These are phyloP conservation scores for Marasmius sp. DNA, from an alignment of 1,284 basidiomycete species.

Conservation along the genomic window DNA sequence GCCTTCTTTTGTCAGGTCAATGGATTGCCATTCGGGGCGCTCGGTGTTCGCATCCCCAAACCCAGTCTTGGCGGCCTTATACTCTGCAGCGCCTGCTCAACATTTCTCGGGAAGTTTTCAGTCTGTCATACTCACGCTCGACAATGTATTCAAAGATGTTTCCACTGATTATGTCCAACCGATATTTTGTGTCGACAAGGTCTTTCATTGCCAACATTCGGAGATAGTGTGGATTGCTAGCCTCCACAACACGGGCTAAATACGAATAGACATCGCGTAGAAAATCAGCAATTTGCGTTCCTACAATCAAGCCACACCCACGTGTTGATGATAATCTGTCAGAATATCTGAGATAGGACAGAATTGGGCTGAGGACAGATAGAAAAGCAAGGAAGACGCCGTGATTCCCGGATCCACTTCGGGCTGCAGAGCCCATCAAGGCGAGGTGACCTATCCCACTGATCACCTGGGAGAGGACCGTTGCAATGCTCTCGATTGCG, in stretches of 20 bases:
- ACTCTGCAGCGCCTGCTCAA: constrained; percentile 23
- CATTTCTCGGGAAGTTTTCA: neutral
- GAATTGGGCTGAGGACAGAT: too few relatives aligned
- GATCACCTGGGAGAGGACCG: too few relatives aligned
- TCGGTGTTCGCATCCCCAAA: constrained; percentile 27
- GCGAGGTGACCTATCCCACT: too few relatives aligned
- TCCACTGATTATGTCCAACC: constrained; percentile 33
- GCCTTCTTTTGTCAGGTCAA: constrained; percentile 13
- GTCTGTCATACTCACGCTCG: constrained; percentile 20
- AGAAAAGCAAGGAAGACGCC: too few relatives aligned
- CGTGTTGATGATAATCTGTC: too few relatives aligned
- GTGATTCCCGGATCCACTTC: too few relatives aligned
- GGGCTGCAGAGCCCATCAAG: too few relatives aligned
- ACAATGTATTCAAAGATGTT: constrained; percentile 28
- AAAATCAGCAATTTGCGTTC: too few relatives aligned
- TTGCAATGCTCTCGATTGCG: too few relatives aligned
- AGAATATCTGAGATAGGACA: too few relatives aligned
- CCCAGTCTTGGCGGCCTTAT: constrained; percentile 23
- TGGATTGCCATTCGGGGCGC: constrained; percentile 12
- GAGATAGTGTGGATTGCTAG: neutral
- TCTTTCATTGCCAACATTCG: constrained; percentile 27
- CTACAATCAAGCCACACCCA: too few relatives aligned
- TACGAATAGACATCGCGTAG: neutral
- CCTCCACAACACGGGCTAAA: constrained; percentile 2
- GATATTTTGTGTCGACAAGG: constrained; percentile 20